Evolutionary conservation across 805 yeast species (phyloP).

Genomic region (Starmerella stigmatis): DNA sequence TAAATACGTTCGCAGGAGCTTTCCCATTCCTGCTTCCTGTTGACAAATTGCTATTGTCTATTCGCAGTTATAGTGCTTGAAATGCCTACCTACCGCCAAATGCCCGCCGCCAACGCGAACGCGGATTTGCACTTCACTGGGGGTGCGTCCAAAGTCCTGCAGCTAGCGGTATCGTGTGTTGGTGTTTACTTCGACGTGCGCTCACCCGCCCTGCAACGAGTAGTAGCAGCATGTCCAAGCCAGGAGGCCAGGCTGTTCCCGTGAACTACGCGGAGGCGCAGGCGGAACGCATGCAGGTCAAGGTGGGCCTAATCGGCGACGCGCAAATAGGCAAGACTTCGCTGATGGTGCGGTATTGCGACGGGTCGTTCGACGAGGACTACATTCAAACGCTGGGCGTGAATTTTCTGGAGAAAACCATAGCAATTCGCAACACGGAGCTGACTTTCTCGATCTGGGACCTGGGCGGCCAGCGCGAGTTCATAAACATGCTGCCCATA

Average conservation of each 20-base stretch:
- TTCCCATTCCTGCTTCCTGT: too few relatives aligned
- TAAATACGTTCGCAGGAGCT: not conserved
- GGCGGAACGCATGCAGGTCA: slow-evolving; percentile 36
- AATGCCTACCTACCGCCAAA: too few relatives aligned
- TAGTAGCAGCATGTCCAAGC: slow-evolving; percentile 7
- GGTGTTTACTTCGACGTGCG: slow-evolving; percentile 1
- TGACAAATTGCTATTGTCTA: too few relatives aligned
- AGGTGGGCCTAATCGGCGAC: slow-evolving; percentile 89
- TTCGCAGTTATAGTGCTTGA: too few relatives aligned
- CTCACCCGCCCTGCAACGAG: not conserved
- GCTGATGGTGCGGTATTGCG: slow-evolving; percentile 93
- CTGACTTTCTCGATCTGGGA: slow-evolving; percentile 92
- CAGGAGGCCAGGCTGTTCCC: slow-evolving; percentile 12
- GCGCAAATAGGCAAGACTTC: slow-evolving; percentile 95
- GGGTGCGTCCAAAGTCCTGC: not conserved
- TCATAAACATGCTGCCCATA: slow-evolving; percentile 87
- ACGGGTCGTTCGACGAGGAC: slow-evolving; percentile 80
- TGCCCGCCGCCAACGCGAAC: too few relatives aligned
- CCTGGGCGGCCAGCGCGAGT: slow-evolving; percentile 90
- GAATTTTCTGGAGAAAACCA: slow-evolving; percentile 84
- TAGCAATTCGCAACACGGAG: slow-evolving; percentile 72
- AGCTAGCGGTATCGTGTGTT: not conserved
- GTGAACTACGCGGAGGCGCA: slow-evolving; percentile 22
- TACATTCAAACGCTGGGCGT: slow-evolving; percentile 93
- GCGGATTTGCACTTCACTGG: too few relatives aligned